Evolutionary conservation across 495 filamentous ascomycete genomes (phyloP).

Genomic region (Podospora pseudoanserina): DNA sequence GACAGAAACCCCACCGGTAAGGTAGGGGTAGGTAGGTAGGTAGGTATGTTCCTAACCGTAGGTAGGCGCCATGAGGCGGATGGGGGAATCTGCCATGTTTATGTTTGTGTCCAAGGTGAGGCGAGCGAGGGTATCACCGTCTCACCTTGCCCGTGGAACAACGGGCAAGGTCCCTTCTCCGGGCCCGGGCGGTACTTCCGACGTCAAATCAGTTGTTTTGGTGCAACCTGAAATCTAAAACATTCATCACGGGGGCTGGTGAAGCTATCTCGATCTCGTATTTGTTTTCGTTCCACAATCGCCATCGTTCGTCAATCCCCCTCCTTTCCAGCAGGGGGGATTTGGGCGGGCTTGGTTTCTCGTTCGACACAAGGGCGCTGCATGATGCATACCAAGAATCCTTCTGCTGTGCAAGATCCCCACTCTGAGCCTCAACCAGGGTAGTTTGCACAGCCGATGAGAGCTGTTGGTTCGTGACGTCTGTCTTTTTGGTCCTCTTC

Average conservation of each 20-base stretch:
- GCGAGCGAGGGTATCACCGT: neutral
- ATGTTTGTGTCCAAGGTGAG: neutral
- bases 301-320: no score
- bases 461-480: no score
- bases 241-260: neutral
- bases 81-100: neutral
- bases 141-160: neutral
- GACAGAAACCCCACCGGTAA: neutral
- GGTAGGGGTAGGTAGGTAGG: no score
- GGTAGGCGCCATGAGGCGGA: neutral
- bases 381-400: neutral
- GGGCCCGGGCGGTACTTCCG: neutral
- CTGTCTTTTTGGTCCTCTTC: no score
- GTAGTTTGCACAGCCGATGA: no score
- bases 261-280: neutral
- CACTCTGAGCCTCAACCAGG: neutral
- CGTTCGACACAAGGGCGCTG: neutral
- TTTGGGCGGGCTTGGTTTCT: no score
- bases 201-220: neutral
- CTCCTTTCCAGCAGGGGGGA: no score
- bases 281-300: neutral
- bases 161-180: neutral
- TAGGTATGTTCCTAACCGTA: neutral
- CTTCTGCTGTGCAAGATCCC: neutral
- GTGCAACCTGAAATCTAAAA: neutral